Evolutionary conservation across 805 yeast genomes (phyloP), one percentile per base, ranked within the genome.

Genomic region (Candida oleophila): DNA sequence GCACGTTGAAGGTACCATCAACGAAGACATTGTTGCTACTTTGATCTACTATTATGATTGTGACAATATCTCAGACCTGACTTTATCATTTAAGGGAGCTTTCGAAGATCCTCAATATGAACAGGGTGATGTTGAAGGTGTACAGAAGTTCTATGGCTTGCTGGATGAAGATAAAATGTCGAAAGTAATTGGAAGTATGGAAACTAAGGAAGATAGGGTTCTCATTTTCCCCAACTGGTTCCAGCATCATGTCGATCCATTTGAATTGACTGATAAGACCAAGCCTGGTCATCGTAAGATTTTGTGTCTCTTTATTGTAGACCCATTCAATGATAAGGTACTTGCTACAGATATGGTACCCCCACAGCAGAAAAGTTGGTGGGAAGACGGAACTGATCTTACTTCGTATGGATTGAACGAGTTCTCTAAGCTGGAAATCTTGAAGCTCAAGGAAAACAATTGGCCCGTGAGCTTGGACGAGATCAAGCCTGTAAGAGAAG

Each of bases 1-100:
- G 71, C 71, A 67, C 41, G 58, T 66, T 1, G 71, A 67, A 44
- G 72, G 71, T 1, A 55, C 65, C 4, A 54, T 56, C 36, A 61
- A 60, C 45, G 72, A 67, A 42, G 60, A 62, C 38, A 67, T 67
- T 38, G 62, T 67, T 4, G 70, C 71, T 5, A 65, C 69, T 2
- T 51, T 59, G 14, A 47, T 67, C 35, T 67, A 66, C 55, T 67
- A 67, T 49, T 66, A 65, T 44, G 71, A 67, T 34, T 42, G 52
- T 7, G 61, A 62, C 22, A 66, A 67, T 45, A 61, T 67, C 40
- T 47, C 55, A 2, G 64, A 58, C 16, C 60, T 66, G 2, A 49
- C 43, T n/a, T 45, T 67, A 14, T 41, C 55, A 1, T 65, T 65
- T 51, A 46, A 63, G 41, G 38, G 43, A 7, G 56, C 52, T 4